Evolutionary conservation across 306 rosid species (phyloP), one percentile per base, ranked within the genome.

Genomic region (Biancaea sappan): DNA sequence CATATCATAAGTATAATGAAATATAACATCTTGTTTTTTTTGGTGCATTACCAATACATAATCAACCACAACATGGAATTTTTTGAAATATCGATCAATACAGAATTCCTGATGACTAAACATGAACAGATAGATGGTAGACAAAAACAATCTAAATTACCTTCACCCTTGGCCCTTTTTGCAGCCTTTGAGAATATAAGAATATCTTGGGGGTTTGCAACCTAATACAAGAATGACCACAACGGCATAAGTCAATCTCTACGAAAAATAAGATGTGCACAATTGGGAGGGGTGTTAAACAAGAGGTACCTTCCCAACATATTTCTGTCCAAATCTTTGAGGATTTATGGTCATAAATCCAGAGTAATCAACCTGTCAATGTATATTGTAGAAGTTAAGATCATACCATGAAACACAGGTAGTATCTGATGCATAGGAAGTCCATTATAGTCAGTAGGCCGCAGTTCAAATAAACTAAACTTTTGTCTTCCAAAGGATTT

Each of bases 271-370:
- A 38, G 69, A 61, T 71, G 52, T 77, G 65, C 44, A 66, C 71
- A 72, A 75, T 73, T 38, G 66, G 66, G 81, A 80, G 41, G 67
- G 60, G 52, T 61, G 80, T 79, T 15, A 69, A 68, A 77, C 7
- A 35, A 24, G 66, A 77, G 75, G 61, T 83, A 94, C 99, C 99
- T 94, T 94, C 62, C 99, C 99, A n/a, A 94, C 99, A 81, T 90
- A 94, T 84, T 92, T 94, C 86, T 92, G 99, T 69, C 99, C 97
- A 88, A 92, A 94, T 84, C 94, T 86, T 88, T 94, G 98, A 60
- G 99, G 97, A 79, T 94, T 94, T 81, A 94, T 94, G 40, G 97
- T 92, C 97, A 90, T 94, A 81, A 92, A 94, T 68, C 97, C 99
- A 75, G 99, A 92, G 79, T 94, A 94, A 83, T 94, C 99, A 44